Evolutionary conservation across 2,329 filamentous ascomycete species (phyloP), one percentile per base, ranked within the genome.

Genomic region (Niveomyces coronatus): DNA sequence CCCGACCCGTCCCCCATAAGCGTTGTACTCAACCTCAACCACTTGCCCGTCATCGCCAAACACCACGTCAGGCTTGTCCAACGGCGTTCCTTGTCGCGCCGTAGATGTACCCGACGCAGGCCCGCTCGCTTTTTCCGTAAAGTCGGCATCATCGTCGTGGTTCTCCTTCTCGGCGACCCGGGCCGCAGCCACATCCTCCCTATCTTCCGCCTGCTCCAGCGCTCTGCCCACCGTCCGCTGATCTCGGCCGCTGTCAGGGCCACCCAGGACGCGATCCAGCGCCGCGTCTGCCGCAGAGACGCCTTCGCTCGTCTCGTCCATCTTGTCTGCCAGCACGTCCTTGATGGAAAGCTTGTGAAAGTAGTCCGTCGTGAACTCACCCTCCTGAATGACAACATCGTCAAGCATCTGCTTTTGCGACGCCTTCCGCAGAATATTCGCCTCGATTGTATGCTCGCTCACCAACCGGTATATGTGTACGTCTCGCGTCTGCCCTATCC

Each of bases 331-430:
- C 18, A 85, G 67, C 35, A 84, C 79, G 43, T 85, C 83, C 26
- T 75, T 70, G 35, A 82, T 79, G 65, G 48, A 88, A 30, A 84
- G 67, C 50, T 82, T 86, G 51, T 87, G 87, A 61, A 94, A 89
- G 57, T 94, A 88, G 52, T 98, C 91, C 0, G 91, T 98, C 0
- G 89, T 98, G 57, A 98, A 98, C 48, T 89, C 87, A 45, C 91
- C 91, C 56, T 96, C 91, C 55, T 98, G 93, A 48, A 98, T 98
- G 40, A 98, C 88, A 7, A 98, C 86, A 46, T 98, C 91, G 52
- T 98, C 91, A 0, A 98, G 73, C 76, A 98, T 87, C 50, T 93
- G 85, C 65, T 98, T 98, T 60, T 98, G 91, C 37, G 91, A 93
- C 10, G 87, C 87, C 54, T 96, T 96, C 46, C 89, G 85, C 27